Conservation (phyloP, 2,329 filamentous ascomycete genomes). For the Tolypocladium ophioglossoides region DNA sequence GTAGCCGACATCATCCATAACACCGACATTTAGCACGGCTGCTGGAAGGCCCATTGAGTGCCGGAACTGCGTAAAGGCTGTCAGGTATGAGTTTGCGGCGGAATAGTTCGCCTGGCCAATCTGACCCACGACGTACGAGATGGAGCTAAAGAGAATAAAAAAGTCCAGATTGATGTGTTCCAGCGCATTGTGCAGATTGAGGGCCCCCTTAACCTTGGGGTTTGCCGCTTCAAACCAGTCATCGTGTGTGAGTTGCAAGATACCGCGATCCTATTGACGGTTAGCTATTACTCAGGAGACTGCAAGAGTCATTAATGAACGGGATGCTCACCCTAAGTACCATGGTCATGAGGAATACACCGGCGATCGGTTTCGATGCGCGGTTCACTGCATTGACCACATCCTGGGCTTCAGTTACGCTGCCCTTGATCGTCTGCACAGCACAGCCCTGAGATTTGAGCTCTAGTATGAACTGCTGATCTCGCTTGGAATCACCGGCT, state of each 20-base stretch:
- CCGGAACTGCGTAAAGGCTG: constrained; percentile 14
- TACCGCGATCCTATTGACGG: background rate
- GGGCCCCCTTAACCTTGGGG: constrained; percentile 20
- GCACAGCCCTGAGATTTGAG: background rate
- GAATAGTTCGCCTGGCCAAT: constrained; percentile 22
- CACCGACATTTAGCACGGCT: constrained; percentile 6
- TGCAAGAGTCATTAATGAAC: background rate
- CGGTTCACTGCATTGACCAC: background rate
- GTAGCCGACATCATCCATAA: background rate
- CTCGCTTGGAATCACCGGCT: background rate
- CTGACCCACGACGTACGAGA: constrained; percentile 13
- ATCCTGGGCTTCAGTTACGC: constrained; percentile 10
- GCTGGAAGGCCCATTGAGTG: background rate
- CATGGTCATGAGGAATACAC: constrained; percentile 14
- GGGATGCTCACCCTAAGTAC: constrained; percentile 6
- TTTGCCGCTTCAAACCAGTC: constrained; percentile 13
- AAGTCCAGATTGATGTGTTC: constrained; percentile 12
- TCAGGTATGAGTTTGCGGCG: constrained; percentile 14
- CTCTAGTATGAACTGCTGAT: background rate
- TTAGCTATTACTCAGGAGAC: background rate
- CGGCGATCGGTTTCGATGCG: background rate
- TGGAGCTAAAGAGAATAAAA: constrained; percentile 18
- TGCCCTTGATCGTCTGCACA: constrained; percentile 6
- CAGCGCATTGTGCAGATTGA: constrained; percentile 19
- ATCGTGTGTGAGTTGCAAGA: constrained; percentile 3